Evolutionary conservation across 257 asterid genomes (phyloP), one percentile per base, ranked within the genome.

Genomic region (Hygrophila difformis): DNA sequence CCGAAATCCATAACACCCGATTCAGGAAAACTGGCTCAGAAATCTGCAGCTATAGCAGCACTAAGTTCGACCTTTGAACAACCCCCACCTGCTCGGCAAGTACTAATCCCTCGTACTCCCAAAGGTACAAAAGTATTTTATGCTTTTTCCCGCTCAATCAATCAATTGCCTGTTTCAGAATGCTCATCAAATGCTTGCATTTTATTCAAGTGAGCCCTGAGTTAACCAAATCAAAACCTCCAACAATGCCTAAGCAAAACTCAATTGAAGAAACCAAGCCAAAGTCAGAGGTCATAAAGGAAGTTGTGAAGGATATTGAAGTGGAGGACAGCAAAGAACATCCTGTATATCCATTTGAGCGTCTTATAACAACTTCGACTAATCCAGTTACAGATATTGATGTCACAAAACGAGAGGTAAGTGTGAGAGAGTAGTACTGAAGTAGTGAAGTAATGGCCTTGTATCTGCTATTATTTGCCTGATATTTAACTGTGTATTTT

Each of bases 1-100:
- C 99, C 99, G 4, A 92, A 78, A 57, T 91, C 99, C 1, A 89
- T 57, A 31, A 86, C 95, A 21, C 84, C 94, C 1, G 95, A 83
- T 62, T 71, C 97, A 4, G 72, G 60, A 33, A 72, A 55, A 14
- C 53, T 29, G 26, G 68, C 75, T 47, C 57, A 82, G 24, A 78
- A 66, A 75, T 74, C 97, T 51, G 49, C 83, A 23, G 79, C 97
- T 51, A 73, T 87, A 53, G 78, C 86, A 16, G 78, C 94, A 31
- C 57, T 87, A 20, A 81, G 60, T 61, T 65, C 93, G 8, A 47
- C 65, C 38, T 83, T 86, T 38, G 93, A 87, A 51, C 64, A 78
- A 48, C 67, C 84, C 2, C 54, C 68, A 4, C 83, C 86, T n/a
- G 92, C 87, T 47, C 82, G 82, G 23, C 76, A 59, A 13, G 28